phyloP scores from a whole-genome alignment of 2,329 filamentous ascomycete species.

The Biscogniauxia mediterranea region DNA sequence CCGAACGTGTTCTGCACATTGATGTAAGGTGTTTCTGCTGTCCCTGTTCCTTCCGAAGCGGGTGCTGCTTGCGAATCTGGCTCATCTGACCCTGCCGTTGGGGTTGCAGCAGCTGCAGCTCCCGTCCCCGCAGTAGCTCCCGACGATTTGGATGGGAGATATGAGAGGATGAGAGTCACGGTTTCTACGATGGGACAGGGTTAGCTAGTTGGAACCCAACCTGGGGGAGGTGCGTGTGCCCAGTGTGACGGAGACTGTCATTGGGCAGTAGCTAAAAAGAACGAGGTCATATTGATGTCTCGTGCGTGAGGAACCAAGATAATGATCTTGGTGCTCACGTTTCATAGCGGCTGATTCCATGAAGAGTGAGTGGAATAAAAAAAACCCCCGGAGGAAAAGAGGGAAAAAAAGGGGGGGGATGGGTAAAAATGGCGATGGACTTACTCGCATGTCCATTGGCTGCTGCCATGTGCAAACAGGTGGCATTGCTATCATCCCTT shows the following conservation, averaged over 20 bases:
- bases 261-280: neutral
- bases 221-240: no score
- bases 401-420: constrained; percentile 1
- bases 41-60: constrained; percentile 37
- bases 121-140: neutral
- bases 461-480: constrained; percentile 86
- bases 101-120: constrained; percentile 6
- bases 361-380: neutral
- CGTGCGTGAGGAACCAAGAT: neutral
- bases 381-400: neutral
- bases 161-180: constrained; percentile 33
- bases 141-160: constrained; percentile 16
- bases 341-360: neutral
- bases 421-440: constrained; percentile 23
- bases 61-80: constrained; percentile 37
- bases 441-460: constrained; percentile 84
- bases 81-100: constrained; percentile 22
- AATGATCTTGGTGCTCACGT: neutral
- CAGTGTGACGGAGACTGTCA: neutral
- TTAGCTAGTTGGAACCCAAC: constrained; percentile 6
- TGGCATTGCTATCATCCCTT: constrained; percentile 73
- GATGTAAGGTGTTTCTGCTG: constrained; percentile 48
- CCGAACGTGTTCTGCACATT: constrained; percentile 75
- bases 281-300: neutral
- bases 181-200: constrained; percentile 35